Evolutionary conservation across 2,329 filamentous ascomycete species (phyloP).

Genomic region (Diaporthe velutina): DNA sequence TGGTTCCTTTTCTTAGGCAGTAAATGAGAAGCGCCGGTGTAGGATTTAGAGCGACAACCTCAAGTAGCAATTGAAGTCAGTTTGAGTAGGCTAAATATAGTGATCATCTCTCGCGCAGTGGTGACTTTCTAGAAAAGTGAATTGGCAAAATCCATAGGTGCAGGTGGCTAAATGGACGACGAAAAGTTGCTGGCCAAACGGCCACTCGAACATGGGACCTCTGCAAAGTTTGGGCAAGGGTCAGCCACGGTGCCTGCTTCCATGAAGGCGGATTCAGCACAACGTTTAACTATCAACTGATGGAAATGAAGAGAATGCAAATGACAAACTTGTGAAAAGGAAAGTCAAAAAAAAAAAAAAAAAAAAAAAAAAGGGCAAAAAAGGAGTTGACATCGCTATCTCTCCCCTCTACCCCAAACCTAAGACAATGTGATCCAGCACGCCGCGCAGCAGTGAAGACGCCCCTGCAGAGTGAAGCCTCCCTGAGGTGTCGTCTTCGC

Average conservation of each 20-base stretch:
- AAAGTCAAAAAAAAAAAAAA: neutral
- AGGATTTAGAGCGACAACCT: neutral
- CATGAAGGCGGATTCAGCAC: too few species aligned
- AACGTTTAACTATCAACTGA: too few species aligned
- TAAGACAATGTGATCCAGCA: conserved; percentile 74
- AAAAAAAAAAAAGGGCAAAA: conserved; percentile 53
- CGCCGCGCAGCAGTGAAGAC: conserved; percentile 79
- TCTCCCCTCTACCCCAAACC: conserved; percentile 68
- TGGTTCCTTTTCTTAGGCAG: neutral
- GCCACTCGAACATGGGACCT: conserved; percentile 31
- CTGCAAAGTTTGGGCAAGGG: neutral
- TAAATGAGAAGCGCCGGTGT: neutral
- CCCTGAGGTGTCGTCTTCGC: conserved; percentile 78
- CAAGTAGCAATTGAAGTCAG: conserved; percentile 18
- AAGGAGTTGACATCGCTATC: conserved; percentile 68
- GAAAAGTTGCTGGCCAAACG: neutral
- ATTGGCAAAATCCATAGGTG: neutral
- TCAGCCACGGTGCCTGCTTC: too few species aligned
- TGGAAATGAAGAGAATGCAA: conserved; percentile 23
- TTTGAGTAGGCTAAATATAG: conserved; percentile 28
- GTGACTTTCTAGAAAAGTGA: too few species aligned
- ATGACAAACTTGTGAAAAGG: too few species aligned
- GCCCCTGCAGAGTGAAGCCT: conserved; percentile 80
- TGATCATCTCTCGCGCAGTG: neutral
- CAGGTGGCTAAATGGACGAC: neutral